These are phyloP conservation scores for Cercospora canescens DNA, from an alignment of 2,329 filamentous ascomycete species.

Conservation along the genomic window DNA sequence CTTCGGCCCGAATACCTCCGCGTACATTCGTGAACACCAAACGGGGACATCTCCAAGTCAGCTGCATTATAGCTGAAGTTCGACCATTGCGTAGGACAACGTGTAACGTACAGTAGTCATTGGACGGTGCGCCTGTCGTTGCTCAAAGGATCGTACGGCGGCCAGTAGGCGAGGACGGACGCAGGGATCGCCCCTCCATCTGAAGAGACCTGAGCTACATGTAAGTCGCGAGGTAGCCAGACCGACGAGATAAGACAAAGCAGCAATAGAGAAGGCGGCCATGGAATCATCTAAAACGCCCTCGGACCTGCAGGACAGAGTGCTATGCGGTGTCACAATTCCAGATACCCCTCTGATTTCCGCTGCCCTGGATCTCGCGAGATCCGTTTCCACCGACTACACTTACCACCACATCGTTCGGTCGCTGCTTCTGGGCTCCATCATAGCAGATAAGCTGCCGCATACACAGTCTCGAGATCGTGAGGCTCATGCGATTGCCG, in stretches of 20 bases:
- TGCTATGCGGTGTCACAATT: slow-evolving; percentile 36
- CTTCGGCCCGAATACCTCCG: too few species aligned
- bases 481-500: slow-evolving; percentile 26
- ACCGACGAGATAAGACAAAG: not conserved
- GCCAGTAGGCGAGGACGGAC: not conserved
- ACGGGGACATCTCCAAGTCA: not conserved
- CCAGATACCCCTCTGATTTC: slow-evolving; percentile 40
- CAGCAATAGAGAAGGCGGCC: not conserved
- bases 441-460: slow-evolving; percentile 38
- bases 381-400: slow-evolving; percentile 31
- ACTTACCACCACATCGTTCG: slow-evolving; percentile 44
- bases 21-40: not conserved
- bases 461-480: slow-evolving; percentile 24
- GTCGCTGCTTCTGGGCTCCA: slow-evolving; percentile 39
- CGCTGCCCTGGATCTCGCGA: slow-evolving; percentile 37
- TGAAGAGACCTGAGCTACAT: not conserved
- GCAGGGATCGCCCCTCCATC: not conserved
- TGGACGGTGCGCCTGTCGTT: not conserved
- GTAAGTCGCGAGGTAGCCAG: not conserved
- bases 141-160: not conserved
- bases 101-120: not conserved
- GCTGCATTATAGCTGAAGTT: not conserved
- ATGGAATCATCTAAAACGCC: not conserved
- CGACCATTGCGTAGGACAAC: not conserved
- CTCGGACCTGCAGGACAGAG: not conserved